phyloP scores from a whole-genome alignment of 225 moss, liverwort and hornwort genomes.

The Pseudisothecium myosuroides region DNA sequence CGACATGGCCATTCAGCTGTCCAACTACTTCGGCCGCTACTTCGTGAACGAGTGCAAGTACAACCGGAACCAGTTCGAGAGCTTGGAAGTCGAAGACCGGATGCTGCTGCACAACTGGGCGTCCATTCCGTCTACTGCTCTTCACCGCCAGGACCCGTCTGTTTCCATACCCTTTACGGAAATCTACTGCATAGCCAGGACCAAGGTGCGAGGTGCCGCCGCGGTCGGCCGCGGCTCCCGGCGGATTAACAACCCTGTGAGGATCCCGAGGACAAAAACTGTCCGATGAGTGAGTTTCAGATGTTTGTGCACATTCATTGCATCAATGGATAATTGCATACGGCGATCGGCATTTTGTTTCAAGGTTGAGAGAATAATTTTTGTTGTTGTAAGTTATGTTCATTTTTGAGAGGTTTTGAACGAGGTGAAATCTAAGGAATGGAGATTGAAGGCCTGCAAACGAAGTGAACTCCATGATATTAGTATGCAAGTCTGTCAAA shows the following conservation, averaged over 20 bases:
- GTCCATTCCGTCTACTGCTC: neutral
- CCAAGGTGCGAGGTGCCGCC: neutral
- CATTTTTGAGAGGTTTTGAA: neutral
- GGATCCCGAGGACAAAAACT: neutral
- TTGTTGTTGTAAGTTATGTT: neutral
- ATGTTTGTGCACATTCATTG: neutral
- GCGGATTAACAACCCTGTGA: neutral
- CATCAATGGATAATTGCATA: neutral
- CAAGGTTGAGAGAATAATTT: neutral
- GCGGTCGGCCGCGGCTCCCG: neutral
- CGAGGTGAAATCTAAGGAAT: neutral
- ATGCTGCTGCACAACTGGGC: slow-evolving; percentile 51
- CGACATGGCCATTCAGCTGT: slow-evolving; percentile 38
- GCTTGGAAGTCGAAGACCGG: neutral
- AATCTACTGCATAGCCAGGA: slow-evolving; percentile 9
- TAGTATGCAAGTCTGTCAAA: too few species aligned
- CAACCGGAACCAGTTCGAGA: slow-evolving; percentile 36
- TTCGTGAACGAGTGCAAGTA: slow-evolving; percentile 59
- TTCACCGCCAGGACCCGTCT: neutral
- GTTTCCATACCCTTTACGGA: neutral
- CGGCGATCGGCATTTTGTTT: neutral
- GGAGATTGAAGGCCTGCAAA: neutral
- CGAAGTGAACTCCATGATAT: neutral
- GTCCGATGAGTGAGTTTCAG: neutral
- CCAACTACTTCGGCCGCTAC: slow-evolving; percentile 46